phyloP scores from a whole-genome alignment of 148 eudicot genomes.

The Amaranthus hypochondriacus region DNA sequence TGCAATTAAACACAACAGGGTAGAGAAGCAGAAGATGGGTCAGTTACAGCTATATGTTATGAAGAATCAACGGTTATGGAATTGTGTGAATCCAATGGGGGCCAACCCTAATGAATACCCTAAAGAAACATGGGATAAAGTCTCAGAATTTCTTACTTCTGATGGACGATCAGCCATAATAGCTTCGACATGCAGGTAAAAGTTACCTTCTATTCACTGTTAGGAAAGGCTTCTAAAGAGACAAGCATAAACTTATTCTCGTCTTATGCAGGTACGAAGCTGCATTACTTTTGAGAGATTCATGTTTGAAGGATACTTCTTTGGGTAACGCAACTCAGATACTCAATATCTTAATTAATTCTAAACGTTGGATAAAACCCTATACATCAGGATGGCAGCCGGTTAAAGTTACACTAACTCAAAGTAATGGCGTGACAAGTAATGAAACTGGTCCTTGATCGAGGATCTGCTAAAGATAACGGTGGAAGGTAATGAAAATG shows the following conservation, averaged over 20 bases:
- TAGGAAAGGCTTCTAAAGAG: neutral
- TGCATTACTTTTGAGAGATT: constrained; percentile 58
- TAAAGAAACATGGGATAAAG: constrained; percentile 60
- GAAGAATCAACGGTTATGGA: constrained; percentile 72
- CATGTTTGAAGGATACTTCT: constrained; percentile 53
- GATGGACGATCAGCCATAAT: constrained; percentile 56
- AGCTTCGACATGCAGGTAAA: constrained; percentile 63
- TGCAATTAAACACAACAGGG: constrained; percentile 71
- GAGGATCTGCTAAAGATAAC: constrained; percentile 10
- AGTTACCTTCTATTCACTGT: neutral
- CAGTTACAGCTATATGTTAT: constrained; percentile 49
- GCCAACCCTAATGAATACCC: constrained; percentile 47
- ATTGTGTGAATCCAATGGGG: constrained; percentile 64
- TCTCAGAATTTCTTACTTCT: constrained; percentile 60
- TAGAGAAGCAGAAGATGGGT: constrained; percentile 46
- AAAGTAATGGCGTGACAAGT: constrained; percentile 36
- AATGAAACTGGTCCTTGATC: constrained; percentile 33
- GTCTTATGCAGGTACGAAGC: constrained; percentile 69
- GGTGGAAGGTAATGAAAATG: constrained; percentile 17
- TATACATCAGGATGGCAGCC: constrained; percentile 89
- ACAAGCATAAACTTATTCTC: neutral
- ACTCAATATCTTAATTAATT: constrained; percentile 50
- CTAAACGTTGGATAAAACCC: constrained; percentile 62
- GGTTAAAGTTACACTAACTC: constrained; percentile 45
- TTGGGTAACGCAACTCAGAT: constrained; percentile 71